A percentile compares a stretch with the other conserved stretches of the same genome.
Conservation (phyloP, 495 filamentous ascomycete genomes). For the Penicillium cinerascens region DNA sequence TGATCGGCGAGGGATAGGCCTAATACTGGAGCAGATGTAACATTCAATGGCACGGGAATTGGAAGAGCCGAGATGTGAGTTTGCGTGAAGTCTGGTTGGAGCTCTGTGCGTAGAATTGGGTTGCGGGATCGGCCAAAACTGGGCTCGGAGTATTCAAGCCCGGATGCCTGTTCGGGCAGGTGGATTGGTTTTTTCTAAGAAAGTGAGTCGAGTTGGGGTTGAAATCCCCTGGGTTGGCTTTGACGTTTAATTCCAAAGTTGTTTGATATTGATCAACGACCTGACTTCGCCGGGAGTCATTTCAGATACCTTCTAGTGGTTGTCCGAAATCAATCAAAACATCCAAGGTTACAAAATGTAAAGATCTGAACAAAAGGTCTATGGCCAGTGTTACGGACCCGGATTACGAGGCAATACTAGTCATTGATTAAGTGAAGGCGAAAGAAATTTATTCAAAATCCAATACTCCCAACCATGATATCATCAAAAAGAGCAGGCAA, state of each 20-base stretch:
- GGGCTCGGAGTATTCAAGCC: not conserved
- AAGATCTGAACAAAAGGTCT: too few relatives aligned
- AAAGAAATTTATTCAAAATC: constrained; percentile 17
- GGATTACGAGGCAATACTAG: not conserved
- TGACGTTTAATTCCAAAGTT: too few relatives aligned
- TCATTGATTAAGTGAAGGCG: not conserved
- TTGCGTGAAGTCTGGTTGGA: constrained; percentile 6
- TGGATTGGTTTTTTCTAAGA: too few relatives aligned
- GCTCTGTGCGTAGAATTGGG: constrained; percentile 4
- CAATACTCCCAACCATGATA: constrained; percentile 27
- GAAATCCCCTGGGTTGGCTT: too few relatives aligned
- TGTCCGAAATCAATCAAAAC: too few relatives aligned
- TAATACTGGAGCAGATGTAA: constrained; percentile 4
- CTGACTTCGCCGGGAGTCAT: too few relatives aligned
- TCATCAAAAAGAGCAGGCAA: constrained; percentile 25
- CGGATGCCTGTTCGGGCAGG: not conserved
- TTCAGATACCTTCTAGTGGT: too few relatives aligned
- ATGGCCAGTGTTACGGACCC: not conserved
- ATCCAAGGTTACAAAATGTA: too few relatives aligned
- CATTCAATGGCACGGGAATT: constrained; percentile 1
- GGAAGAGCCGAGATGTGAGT: constrained; percentile 1
- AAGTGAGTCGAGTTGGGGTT: too few relatives aligned
- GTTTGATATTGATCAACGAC: too few relatives aligned
- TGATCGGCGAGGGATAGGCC: constrained; percentile 6
- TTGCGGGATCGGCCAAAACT: not conserved